These are phyloP conservation scores for Parastagonospora avenae DNA, from an alignment of 2,329 filamentous ascomycete species.

Conservation along the genomic window DNA sequence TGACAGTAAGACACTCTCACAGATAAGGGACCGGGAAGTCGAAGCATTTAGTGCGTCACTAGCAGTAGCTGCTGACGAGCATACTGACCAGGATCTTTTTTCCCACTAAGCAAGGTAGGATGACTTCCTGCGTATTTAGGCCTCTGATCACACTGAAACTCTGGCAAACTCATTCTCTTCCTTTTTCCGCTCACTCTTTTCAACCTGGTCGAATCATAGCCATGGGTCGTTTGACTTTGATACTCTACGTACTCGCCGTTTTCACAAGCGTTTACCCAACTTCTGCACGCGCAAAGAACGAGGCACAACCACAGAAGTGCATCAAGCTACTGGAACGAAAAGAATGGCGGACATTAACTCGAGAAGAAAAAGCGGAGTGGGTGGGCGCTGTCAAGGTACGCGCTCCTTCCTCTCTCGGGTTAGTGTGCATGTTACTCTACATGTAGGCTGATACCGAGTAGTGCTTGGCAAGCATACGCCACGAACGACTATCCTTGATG, in stretches of 20 bases:
- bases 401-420: too few relatives aligned
- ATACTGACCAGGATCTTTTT: too few relatives aligned
- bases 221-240: not conserved
- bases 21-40: too few relatives aligned
- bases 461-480: slow-evolving; percentile 6
- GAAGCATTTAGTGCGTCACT: too few relatives aligned
- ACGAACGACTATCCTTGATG: slow-evolving; percentile 4
- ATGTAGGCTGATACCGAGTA: not conserved
- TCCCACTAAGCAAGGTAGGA: too few relatives aligned
- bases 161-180: too few relatives aligned
- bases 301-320: slow-evolving; percentile 2
- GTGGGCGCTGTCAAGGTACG: slow-evolving; percentile 2
- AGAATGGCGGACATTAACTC: slow-evolving; percentile 4
- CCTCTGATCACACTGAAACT: too few relatives aligned
- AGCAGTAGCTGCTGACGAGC: too few relatives aligned
- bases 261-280: too few relatives aligned
- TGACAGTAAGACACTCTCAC: too few relatives aligned
- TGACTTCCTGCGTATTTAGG: too few relatives aligned
- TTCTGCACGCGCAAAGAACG: not conserved
- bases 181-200: not conserved
- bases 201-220: slow-evolving; percentile 1
- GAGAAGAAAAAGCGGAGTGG: slow-evolving; percentile 2
- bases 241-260: slow-evolving; percentile 4
- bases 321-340: slow-evolving; percentile 4
- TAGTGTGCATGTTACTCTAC: too few relatives aligned